Conservation (phyloP, 2,329 filamentous ascomycete genomes). For the Periglandula ipomoeae region DNA sequence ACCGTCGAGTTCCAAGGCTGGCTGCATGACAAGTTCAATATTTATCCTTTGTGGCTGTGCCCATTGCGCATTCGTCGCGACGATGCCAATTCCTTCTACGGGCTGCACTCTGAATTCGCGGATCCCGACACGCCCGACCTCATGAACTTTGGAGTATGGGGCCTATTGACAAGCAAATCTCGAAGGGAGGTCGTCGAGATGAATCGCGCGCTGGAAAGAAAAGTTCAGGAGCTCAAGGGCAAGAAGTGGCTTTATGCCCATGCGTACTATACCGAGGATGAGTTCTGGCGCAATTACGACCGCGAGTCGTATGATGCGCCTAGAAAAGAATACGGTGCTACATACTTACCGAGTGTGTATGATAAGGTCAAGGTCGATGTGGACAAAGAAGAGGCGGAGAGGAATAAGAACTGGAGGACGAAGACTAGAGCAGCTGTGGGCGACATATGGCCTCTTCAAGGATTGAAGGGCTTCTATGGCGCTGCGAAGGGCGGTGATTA, state of each 20-base stretch:
- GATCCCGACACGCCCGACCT: conserved; percentile 27
- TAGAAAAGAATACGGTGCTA: conserved; percentile 48
- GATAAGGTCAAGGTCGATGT: conserved; percentile 54
- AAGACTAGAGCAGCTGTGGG: conserved; percentile 17
- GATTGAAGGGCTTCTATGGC: conserved; percentile 37
- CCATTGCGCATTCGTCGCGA: conserved; percentile 37
- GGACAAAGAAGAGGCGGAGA: conserved; percentile 22
- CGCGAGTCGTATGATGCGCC: conserved; percentile 48
- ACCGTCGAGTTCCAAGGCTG: conserved; percentile 37
- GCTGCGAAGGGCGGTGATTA: conserved; percentile 37
- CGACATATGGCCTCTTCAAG: conserved; percentile 31
- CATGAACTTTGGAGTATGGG: conserved; percentile 58
- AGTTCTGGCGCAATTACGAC: conserved; percentile 61
- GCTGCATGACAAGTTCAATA: conserved; percentile 33
- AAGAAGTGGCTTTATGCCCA: conserved; percentile 66
- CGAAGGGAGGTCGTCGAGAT: conserved; percentile 37
- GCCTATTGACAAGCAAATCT: conserved; percentile 29
- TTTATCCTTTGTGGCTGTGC: conserved; percentile 50
- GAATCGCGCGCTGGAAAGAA: conserved; percentile 53
- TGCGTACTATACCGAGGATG: conserved; percentile 56
- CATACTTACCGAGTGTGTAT: conserved; percentile 52
- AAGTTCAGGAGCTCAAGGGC: conserved; percentile 48
- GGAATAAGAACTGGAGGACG: conserved; percentile 23
- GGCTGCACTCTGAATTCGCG: conserved; percentile 38
- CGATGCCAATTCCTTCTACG: conserved; percentile 31